These are phyloP conservation scores for Backusella macrospora DNA, from an alignment of 192 early-diverging fungal genomes.

Conservation along the genomic window DNA sequence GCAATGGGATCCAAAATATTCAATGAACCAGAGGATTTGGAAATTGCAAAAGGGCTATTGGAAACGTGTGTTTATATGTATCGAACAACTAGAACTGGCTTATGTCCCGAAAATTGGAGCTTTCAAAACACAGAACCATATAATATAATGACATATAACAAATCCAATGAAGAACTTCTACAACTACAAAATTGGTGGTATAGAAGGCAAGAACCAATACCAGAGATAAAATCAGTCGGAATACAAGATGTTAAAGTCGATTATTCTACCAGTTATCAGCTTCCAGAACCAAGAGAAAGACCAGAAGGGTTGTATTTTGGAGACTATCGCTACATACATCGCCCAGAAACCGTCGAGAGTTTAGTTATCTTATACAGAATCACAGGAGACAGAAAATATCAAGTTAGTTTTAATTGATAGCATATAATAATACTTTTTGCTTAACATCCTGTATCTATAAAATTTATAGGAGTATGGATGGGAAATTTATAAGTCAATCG, in stretches of 20 bases:
- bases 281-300: not conserved
- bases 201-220: not conserved
- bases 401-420: constrained; percentile 24
- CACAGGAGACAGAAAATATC: constrained; percentile 68
- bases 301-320: not conserved
- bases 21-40: constrained; percentile 48
- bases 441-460: not conserved
- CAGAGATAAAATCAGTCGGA: not conserved
- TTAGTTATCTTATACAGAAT: constrained; percentile 72
- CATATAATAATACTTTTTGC: not conserved
- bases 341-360: constrained; percentile 70
- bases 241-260: not conserved
- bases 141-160: constrained; percentile 26
- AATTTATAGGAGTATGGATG: constrained; percentile 58
- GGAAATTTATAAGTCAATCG: constrained; percentile 57
- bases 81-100: constrained; percentile 44
- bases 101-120: constrained; percentile 50
- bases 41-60: constrained; percentile 47
- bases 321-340: constrained; percentile 20
- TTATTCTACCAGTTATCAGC: constrained; percentile 17
- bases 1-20: constrained; percentile 55
- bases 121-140: constrained; percentile 21
- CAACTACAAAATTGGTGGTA: constrained; percentile 20
- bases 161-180: not conserved
- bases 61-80: constrained; percentile 54